phyloP scores from a whole-genome alignment of 345 rosid species.

The Acer negundo region DNA sequence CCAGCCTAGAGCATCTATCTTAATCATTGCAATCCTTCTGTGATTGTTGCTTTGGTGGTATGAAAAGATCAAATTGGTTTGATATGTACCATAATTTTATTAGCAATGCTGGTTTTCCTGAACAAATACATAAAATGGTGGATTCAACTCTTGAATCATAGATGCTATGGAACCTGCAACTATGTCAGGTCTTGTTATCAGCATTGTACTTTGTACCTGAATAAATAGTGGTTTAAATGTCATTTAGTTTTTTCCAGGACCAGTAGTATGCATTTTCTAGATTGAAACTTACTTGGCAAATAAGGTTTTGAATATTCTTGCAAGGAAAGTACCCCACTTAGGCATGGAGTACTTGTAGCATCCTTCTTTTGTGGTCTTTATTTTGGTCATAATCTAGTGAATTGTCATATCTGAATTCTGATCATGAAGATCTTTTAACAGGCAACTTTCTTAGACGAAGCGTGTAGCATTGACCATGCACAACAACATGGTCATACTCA shows the following conservation, averaged over 20 bases:
- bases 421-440: slow-evolving; percentile 33
- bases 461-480: slow-evolving; percentile 70
- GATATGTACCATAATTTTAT: background rate
- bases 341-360: background rate
- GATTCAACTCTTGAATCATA: background rate
- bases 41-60: background rate
- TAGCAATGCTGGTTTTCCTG: background rate
- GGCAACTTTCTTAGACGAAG: slow-evolving; percentile 92
- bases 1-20: background rate
- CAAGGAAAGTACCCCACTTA: background rate
- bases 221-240: background rate
- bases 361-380: background rate
- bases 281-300: background rate
- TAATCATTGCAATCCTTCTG: background rate
- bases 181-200: background rate
- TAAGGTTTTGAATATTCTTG: background rate
- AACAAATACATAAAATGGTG: background rate
- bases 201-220: background rate
- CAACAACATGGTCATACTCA: slow-evolving; percentile 85
- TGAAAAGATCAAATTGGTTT: background rate
- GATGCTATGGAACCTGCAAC: background rate
- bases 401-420: background rate
- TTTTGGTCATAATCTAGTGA: slow-evolving; percentile 12
- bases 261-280: background rate
- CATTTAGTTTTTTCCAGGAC: background rate